phyloP scores from a whole-genome alignment of 2,329 filamentous ascomycete genomes.

The Fusarium sp. region DNA sequence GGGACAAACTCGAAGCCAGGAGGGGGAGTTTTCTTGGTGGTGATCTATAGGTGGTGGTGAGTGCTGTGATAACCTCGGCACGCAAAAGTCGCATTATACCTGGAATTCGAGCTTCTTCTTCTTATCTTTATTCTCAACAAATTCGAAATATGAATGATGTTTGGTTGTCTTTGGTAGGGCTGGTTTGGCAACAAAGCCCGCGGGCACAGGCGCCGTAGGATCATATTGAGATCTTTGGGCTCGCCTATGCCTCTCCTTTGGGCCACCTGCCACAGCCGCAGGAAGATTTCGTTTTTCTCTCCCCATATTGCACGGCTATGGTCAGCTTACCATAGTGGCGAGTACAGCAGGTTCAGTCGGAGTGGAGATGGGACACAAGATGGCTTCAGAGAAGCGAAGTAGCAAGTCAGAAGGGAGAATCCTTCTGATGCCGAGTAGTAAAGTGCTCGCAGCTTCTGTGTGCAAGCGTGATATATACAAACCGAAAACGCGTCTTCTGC shows the following conservation, averaged over 20 bases:
- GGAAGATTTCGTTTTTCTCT: conserved; percentile 49
- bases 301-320: conserved; percentile 47
- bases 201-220: conserved; percentile 47
- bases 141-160: conserved; percentile 70
- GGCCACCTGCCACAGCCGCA: conserved; percentile 44
- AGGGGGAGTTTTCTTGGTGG: conserved; percentile 60
- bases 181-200: conserved; percentile 51
- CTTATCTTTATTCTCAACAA: conserved; percentile 70
- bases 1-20: conserved; percentile 71
- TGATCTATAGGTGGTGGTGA: conserved; percentile 57
- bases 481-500: conserved; percentile 33
- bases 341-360: conserved; percentile 25
- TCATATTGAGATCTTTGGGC: conserved; percentile 47
- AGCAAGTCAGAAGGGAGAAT: conserved; percentile 30
- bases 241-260: conserved; percentile 51
- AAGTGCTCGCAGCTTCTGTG: conserved; percentile 20
- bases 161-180: conserved; percentile 56
- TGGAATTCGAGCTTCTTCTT: conserved; percentile 70
- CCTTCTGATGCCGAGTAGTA: conserved; percentile 30
- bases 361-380: conserved; percentile 5
- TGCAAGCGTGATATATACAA: conserved; percentile 30
- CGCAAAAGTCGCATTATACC: conserved; percentile 54
- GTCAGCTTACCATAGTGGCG: conserved; percentile 45
- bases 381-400: conserved; percentile 24
- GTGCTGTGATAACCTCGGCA: conserved; percentile 37